Evolutionary conservation across 202 grass and related monocot genomes (phyloP), one percentile per base, ranked within the genome.

Genomic region (Eragrostis tef): DNA sequence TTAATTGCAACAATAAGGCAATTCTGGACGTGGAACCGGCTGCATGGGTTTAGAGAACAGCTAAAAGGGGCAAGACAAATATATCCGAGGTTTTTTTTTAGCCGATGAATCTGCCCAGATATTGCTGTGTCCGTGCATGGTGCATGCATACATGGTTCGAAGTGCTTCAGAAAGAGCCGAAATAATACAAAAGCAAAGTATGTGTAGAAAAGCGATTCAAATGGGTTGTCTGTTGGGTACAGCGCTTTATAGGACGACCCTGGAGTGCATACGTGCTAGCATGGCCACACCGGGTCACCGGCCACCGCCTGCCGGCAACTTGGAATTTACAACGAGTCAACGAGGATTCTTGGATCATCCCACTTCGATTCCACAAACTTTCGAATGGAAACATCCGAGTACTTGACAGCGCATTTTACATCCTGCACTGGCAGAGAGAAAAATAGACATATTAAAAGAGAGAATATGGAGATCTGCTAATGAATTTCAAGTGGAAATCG

Each of bases 241-340:
- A n/a, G 36, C 47, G 21, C 83, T 71, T 78, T 64, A 36, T 62
- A 48, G n/a, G n/a, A n/a, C n/a, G n/a, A n/a, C n/a, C 31, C 36
- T 57, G 22, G 21, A 56, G 21, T 13, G 5, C 47, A 42, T 24
- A 11, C 53, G 11, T 39, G 54, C 54, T 81, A 15, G 67, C 67
- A 81, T 61, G 41, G 54, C 13, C 63, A 53, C 17, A 20, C 39
- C 36, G 17, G 3, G 9, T 15, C 17, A 20, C 39, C 36, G 17
- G 3, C 14, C 25, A 22, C 43, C 46, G 46, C 13, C 62, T 47
- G 31, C 59, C 15, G 31, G 59, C 31, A 64, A 66, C 31, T 65
- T 65, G 78, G 47, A 57, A 34, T 84, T 69, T 66, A 70, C 19
- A 77, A 34, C 4, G 31, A n/a, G n/a, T n/a, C n/a, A n/a, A 69